Percentiles rank a stretch among this genome's conserved stretches.
Conservation (phyloP, 306 rosid species). For the Vigna hirtella region DNA sequence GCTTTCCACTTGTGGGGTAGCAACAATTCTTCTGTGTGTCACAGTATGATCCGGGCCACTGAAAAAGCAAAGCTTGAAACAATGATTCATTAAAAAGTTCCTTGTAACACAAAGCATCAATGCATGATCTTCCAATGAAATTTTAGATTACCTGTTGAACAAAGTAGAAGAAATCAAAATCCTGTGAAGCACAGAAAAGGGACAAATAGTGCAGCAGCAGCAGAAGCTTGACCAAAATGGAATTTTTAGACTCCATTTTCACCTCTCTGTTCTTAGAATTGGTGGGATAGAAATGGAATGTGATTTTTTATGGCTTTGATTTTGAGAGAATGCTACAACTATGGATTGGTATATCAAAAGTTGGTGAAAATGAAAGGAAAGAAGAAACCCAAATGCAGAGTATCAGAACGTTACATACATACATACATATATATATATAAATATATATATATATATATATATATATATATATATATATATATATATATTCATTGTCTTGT, state of each 20-base stretch:
- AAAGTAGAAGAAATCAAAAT: constrained; percentile 85
- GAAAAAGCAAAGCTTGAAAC: constrained; percentile 19
- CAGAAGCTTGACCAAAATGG: constrained; percentile 53
- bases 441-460: constrained; percentile 16
- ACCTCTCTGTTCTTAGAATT: background rate
- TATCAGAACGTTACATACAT: background rate
- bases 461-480: constrained; percentile 3
- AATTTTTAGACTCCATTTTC: constrained; percentile 46
- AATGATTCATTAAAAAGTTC: background rate
- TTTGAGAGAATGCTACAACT: background rate
- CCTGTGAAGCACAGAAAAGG: constrained; percentile 54
- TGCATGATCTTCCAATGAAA: background rate
- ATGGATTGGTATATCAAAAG: background rate
- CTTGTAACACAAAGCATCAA: background rate
- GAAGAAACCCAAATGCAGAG: background rate
- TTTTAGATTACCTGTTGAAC: constrained; percentile 73
- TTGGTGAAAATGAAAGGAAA: constrained; percentile 24
- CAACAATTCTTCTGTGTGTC: constrained; percentile 74
- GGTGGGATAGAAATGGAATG: background rate
- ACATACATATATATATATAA: background rate
- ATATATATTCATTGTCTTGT: background rate
- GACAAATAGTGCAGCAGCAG: constrained; percentile 50
- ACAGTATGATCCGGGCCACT: constrained; percentile 98
- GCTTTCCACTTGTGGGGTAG: constrained; percentile 80
- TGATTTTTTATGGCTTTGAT: background rate